Evolutionary conservation across 208 protist species (phyloP), one percentile per base, ranked within the genome.

Genomic region (Plasmodiophora brassicae): DNA sequence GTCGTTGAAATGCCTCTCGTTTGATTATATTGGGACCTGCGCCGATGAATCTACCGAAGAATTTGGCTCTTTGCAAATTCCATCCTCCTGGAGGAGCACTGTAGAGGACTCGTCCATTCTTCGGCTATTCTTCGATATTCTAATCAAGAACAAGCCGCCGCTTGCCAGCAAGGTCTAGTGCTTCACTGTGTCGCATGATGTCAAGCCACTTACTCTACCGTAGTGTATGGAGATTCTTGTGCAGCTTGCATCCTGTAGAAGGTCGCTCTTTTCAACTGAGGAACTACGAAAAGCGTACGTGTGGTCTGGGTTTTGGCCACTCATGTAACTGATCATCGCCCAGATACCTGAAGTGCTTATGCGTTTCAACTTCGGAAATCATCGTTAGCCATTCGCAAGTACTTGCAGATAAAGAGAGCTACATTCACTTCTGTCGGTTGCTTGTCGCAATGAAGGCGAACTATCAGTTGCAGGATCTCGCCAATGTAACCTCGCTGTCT

Each of bases 1-100:
- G 5, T 38, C 14, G 32, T 32, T 78, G 14, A 78, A 78, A 5
- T 78, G 65, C 41, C 65, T 78, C 14, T 78, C 65, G n/a, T 78
- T 78, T 32, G 65, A 78, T 78, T 78, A 78, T 78, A 78, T 78
- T 78, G 65, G 65, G n/a, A 78, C 65, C 14, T 78, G 65, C n/a
- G 32, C 65, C 10, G 65, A 78, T 78, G 65, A 78, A 78, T 78
- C 65, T 36, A 78, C 65, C 41, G 65, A 78, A 32, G 65, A 78
- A 78, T 78, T 78, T 32, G 65, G 65, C 5, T 78, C 65, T 8
- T 32, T 78, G 5, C 65, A 78, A 32, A 32, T 78, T 32, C 65
- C 65, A 78, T 78, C 65, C 32, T 78, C 65, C 14, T 78, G 65
- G 65, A 5, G 65, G 41, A 78, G 14, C 5, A 36, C n/a, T 5